Conservation (phyloP, 768 basidiomycete genomes). For the Candolleomyces eurysporus region DNA sequence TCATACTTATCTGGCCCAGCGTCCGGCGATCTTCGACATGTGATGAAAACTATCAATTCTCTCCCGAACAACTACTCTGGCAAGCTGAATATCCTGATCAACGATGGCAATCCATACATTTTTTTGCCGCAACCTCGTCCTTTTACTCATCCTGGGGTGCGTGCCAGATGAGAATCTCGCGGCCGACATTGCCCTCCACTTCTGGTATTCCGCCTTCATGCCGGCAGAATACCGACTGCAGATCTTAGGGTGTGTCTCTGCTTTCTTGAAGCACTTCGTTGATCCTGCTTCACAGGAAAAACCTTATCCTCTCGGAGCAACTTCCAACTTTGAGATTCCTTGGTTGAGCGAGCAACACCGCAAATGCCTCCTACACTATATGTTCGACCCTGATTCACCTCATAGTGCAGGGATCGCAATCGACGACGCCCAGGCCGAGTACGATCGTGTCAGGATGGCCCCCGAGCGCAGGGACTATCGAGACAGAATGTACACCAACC, state of each 20-base stretch:
- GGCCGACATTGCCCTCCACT: constrained; percentile 45
- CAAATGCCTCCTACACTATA: neutral
- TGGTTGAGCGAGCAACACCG: neutral
- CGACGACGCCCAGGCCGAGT: constrained; percentile 27
- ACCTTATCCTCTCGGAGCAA: neutral
- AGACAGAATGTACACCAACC: constrained; percentile 33
- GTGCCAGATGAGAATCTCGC: constrained; percentile 28
- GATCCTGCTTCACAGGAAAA: neutral
- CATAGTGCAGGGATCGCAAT: constrained; percentile 1
- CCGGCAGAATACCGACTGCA: constrained; percentile 26
- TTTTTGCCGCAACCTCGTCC: constrained; percentile 38
- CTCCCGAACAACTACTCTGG: constrained; percentile 42
- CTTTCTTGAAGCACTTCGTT: constrained; percentile 13
- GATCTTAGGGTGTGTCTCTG: constrained; percentile 14
- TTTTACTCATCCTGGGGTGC: constrained; percentile 41
- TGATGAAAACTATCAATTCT: constrained; percentile 40
- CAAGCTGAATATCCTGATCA: constrained; percentile 36
- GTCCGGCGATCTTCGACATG: constrained; percentile 48
- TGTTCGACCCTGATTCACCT: neutral
- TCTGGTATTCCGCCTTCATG: constrained; percentile 47
- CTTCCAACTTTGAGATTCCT: constrained; percentile 7
- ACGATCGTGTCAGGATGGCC: constrained; percentile 30
- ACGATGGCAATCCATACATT: constrained; percentile 31
- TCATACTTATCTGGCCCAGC: constrained; percentile 17
- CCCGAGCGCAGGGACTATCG: constrained; percentile 35